Conservation (phyloP, 139 green algal genomes). For the Ostreobium quekettii region DNA sequence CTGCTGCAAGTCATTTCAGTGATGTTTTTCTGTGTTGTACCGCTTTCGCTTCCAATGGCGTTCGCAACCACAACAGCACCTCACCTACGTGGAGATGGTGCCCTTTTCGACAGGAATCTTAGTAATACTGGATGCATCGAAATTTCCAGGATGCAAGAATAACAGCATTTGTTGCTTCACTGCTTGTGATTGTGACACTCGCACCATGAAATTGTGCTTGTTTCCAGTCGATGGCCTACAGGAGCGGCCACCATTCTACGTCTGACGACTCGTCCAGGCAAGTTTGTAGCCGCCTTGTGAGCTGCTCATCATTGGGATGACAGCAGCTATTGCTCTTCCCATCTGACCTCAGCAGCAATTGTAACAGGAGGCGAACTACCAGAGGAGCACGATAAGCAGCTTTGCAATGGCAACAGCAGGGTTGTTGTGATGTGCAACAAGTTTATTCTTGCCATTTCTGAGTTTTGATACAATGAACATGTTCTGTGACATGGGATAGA, state of each 20-base stretch:
- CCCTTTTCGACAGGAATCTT: too few relatives aligned
- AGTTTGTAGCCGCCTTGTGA: neutral
- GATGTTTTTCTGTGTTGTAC: neutral
- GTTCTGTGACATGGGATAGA: too few relatives aligned
- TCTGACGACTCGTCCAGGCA: conserved; percentile 73
- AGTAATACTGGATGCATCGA: too few relatives aligned
- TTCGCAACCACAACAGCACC: too few relatives aligned
- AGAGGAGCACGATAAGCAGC: neutral
- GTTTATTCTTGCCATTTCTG: too few relatives aligned
- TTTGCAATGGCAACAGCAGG: neutral
- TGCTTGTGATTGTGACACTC: too few relatives aligned
- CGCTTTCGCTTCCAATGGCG: neutral
- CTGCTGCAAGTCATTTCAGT: conserved; percentile 1
- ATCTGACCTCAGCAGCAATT: conserved; percentile 5
- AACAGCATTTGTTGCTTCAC: too few relatives aligned
- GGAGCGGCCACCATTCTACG: conserved; percentile 83
- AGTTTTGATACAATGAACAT: too few relatives aligned
- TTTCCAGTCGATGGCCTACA: conserved; percentile 75
- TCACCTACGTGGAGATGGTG: too few relatives aligned
- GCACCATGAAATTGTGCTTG: conserved; percentile 5
- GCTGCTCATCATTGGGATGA: neutral
- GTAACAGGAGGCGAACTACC: neutral
- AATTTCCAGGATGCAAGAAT: too few relatives aligned
- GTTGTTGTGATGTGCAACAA: too few relatives aligned
- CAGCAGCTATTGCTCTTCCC: neutral